These are phyloP conservation scores for Agastache rugosa DNA, from an alignment of 257 asterid genomes.

Conservation along the genomic window DNA sequence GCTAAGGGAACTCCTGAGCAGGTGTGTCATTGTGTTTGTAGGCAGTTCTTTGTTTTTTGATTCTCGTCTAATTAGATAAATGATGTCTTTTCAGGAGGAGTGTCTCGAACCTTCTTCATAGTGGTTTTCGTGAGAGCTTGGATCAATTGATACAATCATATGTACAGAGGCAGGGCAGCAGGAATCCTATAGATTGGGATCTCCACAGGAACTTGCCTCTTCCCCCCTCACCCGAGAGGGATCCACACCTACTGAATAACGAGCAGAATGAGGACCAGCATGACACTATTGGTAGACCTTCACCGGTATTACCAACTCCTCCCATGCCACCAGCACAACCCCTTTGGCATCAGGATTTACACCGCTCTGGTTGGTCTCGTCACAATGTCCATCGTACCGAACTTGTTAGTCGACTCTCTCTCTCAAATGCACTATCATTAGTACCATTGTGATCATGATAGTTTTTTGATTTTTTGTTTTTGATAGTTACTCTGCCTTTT, in stretches of 20 bases:
- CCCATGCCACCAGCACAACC: conserved; percentile 87
- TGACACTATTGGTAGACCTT: conserved; percentile 58
- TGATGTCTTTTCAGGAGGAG: conserved; percentile 74
- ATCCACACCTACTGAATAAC: conserved; percentile 54
- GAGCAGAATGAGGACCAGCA: conserved; percentile 64
- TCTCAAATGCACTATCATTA: conserved; percentile 7
- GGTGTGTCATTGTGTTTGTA: conserved; percentile 42
- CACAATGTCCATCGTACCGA: conserved; percentile 75
- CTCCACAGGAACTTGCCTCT: conserved; percentile 72
- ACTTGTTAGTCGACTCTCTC: conserved; percentile 54
- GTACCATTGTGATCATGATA: conserved; percentile 4
- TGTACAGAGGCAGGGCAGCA: conserved; percentile 80
- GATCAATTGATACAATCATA: conserved; percentile 89
- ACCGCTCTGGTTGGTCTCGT: conserved; percentile 80
- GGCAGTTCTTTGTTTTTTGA: conserved; percentile 14
- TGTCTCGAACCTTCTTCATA: conserved; percentile 90
- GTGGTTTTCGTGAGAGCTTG: conserved; percentile 94
- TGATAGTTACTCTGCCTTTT: not conserved
- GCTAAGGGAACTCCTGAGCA: conserved; percentile 90
- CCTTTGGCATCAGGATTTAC: conserved; percentile 81
- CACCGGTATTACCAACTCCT: conserved; percentile 70
- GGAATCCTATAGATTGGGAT: conserved; percentile 83
- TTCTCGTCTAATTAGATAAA: conserved; percentile 29
- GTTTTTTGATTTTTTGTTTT: not conserved
- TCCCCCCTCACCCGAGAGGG: conserved; percentile 66